Percentiles rank a stretch among this genome's conserved stretches.
Conservation (phyloP, 257 asterid species). For the Capsicum pubescens region DNA sequence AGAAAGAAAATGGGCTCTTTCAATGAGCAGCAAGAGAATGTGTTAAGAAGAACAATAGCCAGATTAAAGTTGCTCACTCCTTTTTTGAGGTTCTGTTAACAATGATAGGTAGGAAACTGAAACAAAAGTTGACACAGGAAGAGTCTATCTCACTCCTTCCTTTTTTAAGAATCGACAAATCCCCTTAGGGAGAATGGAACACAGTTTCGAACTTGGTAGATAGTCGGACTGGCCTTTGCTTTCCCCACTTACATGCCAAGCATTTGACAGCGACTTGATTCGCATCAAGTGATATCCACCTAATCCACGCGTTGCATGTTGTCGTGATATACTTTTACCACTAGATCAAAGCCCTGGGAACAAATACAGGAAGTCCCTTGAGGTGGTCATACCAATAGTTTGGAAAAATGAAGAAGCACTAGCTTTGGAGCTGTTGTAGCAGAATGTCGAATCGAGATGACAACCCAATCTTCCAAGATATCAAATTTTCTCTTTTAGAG, state of each 20-base stretch:
- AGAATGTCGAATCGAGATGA: constrained; percentile 1
- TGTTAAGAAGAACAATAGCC: constrained; percentile 12
- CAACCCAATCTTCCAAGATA: not conserved
- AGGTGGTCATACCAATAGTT: constrained; percentile 13
- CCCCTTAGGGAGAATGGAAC: not conserved
- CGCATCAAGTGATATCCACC: not conserved
- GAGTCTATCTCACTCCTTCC: not conserved
- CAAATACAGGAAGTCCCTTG: constrained; percentile 4
- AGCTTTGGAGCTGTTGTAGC: constrained; percentile 19
- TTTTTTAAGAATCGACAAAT: not conserved
- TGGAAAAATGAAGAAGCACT: not conserved
- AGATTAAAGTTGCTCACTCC: not conserved
- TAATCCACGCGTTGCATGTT: not conserved
- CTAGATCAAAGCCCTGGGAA: not conserved
- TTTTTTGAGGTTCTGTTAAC: not conserved
- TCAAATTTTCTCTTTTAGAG: not conserved
- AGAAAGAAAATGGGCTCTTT: not conserved
- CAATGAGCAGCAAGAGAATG: not conserved
- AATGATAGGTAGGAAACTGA: not conserved
- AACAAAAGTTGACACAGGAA: not conserved
- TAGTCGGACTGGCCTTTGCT: not conserved
- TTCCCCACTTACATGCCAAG: not conserved
- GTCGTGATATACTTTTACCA: not conserved
- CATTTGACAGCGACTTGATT: not conserved
- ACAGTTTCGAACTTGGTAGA: not conserved